Evolutionary conservation across 345 rosid species (phyloP).

Genomic region (Melaleuca quinquenervia): DNA sequence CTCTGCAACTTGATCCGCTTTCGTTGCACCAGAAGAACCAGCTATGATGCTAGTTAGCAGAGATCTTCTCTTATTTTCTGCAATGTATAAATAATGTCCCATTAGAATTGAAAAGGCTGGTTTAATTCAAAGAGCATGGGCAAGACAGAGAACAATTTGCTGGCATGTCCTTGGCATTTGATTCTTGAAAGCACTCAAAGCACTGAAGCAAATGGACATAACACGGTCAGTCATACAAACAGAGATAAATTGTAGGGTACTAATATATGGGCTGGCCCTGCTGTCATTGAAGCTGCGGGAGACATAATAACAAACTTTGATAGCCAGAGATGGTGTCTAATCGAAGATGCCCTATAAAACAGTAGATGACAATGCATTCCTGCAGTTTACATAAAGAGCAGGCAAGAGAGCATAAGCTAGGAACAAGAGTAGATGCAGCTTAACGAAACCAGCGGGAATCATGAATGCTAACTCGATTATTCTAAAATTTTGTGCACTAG

Average conservation of each 20-base stretch:
- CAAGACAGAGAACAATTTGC: not conserved
- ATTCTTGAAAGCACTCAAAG: too few species aligned
- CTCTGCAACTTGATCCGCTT: conserved; percentile 71
- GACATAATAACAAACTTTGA: too few species aligned
- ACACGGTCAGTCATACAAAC: too few species aligned
- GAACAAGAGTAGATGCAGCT: not conserved
- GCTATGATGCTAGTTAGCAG: conserved; percentile 52
- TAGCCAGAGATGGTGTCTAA: too few species aligned
- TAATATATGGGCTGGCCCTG: too few species aligned
- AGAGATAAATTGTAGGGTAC: too few species aligned
- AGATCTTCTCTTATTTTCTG: conserved; percentile 61
- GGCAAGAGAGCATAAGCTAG: not conserved
- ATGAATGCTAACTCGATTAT: not conserved
- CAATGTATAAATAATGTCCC: not conserved
- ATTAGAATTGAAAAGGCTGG: not conserved
- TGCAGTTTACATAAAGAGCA: not conserved
- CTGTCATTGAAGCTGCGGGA: too few species aligned
- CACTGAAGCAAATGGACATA: too few species aligned
- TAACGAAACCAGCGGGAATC: not conserved
- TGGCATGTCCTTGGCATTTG: not conserved
- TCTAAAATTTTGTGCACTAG: not conserved
- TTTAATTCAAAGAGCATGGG: not conserved
- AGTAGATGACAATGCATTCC: too few species aligned
- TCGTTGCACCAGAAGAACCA: conserved; percentile 54
- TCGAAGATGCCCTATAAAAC: too few species aligned